Evolutionary conservation across 352 stramenopile species (phyloP).

Genomic region (Aphanomyces invadans): DNA sequence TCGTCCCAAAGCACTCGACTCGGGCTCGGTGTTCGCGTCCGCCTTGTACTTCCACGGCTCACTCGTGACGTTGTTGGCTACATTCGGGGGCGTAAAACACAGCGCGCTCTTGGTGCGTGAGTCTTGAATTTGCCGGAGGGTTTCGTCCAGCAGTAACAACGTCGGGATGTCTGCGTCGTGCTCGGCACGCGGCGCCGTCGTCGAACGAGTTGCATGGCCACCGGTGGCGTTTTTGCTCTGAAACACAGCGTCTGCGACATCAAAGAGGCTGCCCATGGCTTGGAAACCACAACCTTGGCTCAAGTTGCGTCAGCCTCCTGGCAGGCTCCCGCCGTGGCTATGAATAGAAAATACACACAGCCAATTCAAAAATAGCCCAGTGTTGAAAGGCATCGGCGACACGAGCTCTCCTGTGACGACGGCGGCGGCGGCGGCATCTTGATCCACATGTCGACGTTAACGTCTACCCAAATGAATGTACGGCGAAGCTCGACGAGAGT

Average conservation of each 20-base stretch:
- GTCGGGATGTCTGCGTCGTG: background rate
- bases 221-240: background rate
- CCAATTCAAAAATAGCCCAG: background rate
- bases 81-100: background rate
- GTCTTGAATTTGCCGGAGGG: conserved; percentile 14
- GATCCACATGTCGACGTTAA: conserved; percentile 77
- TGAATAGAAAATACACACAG: background rate
- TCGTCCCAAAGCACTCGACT: too few species aligned
- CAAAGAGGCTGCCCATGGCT: conserved; percentile 18
- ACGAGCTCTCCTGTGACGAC: background rate
- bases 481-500: conserved; percentile 72
- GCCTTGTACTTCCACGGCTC: conserved; percentile 19
- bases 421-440: background rate
- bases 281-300: background rate
- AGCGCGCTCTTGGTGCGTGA: background rate
- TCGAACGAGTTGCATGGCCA: background rate
- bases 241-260: conserved; percentile 19
- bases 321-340: background rate
- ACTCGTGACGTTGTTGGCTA: background rate
- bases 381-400: background rate
- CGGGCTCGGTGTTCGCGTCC: too few species aligned
- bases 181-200: background rate
- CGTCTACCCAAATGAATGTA: conserved; percentile 60
- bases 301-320: background rate
- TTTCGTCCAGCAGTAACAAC: conserved; percentile 23